phyloP scores from a whole-genome alignment of 768 basidiomycete genomes.

The Mycena epipterygia region DNA sequence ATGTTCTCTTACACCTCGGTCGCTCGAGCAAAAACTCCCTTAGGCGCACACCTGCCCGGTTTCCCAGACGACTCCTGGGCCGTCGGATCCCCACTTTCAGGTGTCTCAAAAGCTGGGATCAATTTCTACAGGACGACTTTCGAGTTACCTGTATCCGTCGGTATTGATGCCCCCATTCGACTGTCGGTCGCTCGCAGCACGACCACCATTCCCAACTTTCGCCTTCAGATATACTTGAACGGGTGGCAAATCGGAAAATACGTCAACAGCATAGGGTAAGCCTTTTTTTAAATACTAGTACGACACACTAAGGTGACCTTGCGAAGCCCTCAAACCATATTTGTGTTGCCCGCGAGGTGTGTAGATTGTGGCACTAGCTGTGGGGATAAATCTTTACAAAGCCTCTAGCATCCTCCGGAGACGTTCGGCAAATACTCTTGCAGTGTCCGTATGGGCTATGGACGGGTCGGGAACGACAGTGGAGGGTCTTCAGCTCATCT shows the following conservation, averaged over 20 bases:
- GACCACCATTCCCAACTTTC: slow-evolving; percentile 57
- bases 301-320: background rate
- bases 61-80: slow-evolving; percentile 58
- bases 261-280: slow-evolving; percentile 63
- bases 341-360: slow-evolving; percentile 64
- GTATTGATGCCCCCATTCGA: slow-evolving; percentile 60
- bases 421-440: slow-evolving; percentile 60
- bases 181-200: slow-evolving; percentile 59
- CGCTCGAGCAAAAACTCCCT: too few species aligned
- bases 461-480: slow-evolving; percentile 58
- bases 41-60: slow-evolving; percentile 66
- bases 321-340: slow-evolving; percentile 60
- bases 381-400: background rate
- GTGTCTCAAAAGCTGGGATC: slow-evolving; percentile 53
- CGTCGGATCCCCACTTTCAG: slow-evolving; percentile 48
- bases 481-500: slow-evolving; percentile 55
- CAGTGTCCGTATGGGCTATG: slow-evolving; percentile 64
- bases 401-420: slow-evolving; percentile 55
- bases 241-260: slow-evolving; percentile 70
- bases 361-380: slow-evolving; percentile 8
- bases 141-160: slow-evolving; percentile 55
- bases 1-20: too few species aligned
- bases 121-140: slow-evolving; percentile 62
- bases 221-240: slow-evolving; percentile 64
- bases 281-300: background rate